Evolutionary conservation across 345 rosid species (phyloP).

Genomic region (Clausena lansium): DNA sequence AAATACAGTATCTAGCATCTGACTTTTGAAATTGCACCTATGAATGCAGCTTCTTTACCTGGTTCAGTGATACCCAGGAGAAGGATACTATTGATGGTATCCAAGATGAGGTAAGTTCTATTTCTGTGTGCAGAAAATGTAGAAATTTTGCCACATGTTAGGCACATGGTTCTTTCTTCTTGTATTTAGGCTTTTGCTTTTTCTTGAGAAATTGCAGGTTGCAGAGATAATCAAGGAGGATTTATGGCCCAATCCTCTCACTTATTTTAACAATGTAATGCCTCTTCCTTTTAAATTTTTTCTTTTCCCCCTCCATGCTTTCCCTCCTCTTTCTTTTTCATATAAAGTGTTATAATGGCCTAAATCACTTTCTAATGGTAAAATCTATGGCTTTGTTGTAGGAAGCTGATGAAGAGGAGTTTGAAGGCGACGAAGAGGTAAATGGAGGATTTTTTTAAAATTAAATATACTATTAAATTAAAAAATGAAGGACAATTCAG

Average conservation of each 20-base stretch:
- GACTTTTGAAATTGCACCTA: background rate
- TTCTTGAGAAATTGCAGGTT: constrained; percentile 45
- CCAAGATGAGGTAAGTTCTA: constrained; percentile 70
- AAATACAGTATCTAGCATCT: background rate
- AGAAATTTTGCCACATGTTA: background rate
- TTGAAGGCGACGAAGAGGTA: constrained; percentile 69
- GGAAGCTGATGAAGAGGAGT: constrained; percentile 79
- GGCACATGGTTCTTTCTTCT: background rate
- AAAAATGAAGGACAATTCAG: background rate
- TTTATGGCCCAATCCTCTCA: constrained; percentile 89
- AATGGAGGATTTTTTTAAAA: background rate
- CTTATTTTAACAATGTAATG: constrained; percentile 77
- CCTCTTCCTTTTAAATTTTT: background rate
- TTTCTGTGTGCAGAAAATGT: background rate
- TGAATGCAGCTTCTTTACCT: constrained; percentile 74
- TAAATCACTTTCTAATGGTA: background rate
- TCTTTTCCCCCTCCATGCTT: too few relatives aligned
- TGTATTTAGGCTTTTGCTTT: constrained; percentile 4
- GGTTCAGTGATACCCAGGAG: constrained; percentile 66
- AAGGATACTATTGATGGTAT: constrained; percentile 60
- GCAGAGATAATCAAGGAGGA: constrained; percentile 96
- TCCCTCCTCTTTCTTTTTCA: background rate
- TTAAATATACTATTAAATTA: background rate
- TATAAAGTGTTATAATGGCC: background rate
- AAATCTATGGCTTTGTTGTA: constrained; percentile 20